phyloP scores from a whole-genome alignment of 2,329 filamentous ascomycete genomes.

The Ascochyta fabae region DNA sequence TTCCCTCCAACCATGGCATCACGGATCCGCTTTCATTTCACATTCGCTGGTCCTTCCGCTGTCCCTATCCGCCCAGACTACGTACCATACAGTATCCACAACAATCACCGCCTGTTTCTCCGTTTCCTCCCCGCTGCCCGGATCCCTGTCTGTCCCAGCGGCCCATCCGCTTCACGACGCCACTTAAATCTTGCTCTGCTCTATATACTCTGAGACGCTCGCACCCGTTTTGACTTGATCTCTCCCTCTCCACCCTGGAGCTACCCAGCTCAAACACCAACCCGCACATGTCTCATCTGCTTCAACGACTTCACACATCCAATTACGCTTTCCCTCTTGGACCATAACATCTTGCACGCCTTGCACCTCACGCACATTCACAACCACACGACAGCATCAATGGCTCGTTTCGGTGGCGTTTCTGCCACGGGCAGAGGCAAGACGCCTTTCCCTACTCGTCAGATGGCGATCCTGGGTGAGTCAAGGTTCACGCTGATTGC shows the following conservation, averaged over 20 bases:
- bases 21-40: slow-evolving; percentile 39
- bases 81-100: slow-evolving; percentile 41
- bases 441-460: slow-evolving; percentile 62
- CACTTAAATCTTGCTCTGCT: slow-evolving; percentile 49
- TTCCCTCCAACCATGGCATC: slow-evolving; percentile 34
- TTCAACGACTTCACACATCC: slow-evolving; percentile 17
- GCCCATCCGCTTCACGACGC: slow-evolving; percentile 47
- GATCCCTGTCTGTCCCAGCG: slow-evolving; percentile 45
- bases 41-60: slow-evolving; percentile 45
- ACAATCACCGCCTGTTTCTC: slow-evolving; percentile 48
- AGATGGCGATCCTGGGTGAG: slow-evolving; percentile 64
- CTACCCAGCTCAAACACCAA: slow-evolving; percentile 32
- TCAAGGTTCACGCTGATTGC: not conserved
- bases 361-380: slow-evolving; percentile 2
- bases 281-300: slow-evolving; percentile 43
- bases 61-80: slow-evolving; percentile 46
- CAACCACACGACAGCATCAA: slow-evolving; percentile 22
- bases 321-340: slow-evolving; percentile 11
- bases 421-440: slow-evolving; percentile 39
- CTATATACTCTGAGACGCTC: slow-evolving; percentile 49
- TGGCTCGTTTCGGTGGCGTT: slow-evolving; percentile 41
- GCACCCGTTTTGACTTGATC: slow-evolving; percentile 24
- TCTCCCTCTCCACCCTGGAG: slow-evolving; percentile 34
- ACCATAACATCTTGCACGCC: slow-evolving; percentile 14
- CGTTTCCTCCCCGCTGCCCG: slow-evolving; percentile 47